Evolutionary conservation across 2,329 filamentous ascomycete genomes (phyloP), one percentile per base, ranked within the genome.

Genomic region (Fusarium lateritium): DNA sequence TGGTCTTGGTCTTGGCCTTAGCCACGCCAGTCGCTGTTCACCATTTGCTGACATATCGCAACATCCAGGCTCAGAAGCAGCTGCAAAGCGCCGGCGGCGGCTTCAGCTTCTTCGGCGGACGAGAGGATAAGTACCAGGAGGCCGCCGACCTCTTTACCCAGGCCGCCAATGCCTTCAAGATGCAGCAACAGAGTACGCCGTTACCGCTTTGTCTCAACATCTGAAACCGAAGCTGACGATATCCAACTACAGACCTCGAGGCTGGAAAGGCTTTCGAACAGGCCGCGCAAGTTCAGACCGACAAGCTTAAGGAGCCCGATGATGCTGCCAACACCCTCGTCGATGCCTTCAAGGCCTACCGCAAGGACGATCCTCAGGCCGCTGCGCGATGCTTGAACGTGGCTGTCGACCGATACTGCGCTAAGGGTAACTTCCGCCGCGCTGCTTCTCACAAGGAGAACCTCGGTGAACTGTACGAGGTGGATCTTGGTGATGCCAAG

Each of bases 321-420:
- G 96, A 98, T 78, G 94, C 94, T 47, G 94, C 95, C 69, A 97
- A 97, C 81, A 91, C 92, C 47, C 84, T 94, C 65, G 89, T 91
- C 75, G 94, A 98, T 79, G 96, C 96, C 53, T 98, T 94, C 87
- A 98, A 98, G 84, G 92, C 94, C 63, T 98, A 98, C 83, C 88
- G 91, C 75, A 97, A 94, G 81, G 90, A 92, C 54, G 90, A 93
- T 75, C 94, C 94, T 21, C 86, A 93, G 77, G 91, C 95, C 75
- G 95, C 94, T 17, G 93, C 92, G 43, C 86, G 93, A 65, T 94
- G 93, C 76, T 84, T 98, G 57, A 89, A 94, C 69, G 83, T 90
- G 70, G 92, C 94, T 40, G 94, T 98, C 77, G 85, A 89, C 60
- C 92, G 96, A 79, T 98, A 97, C 81, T 95, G 93, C 73, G 83